Conservation (phyloP, 345 rosid species). For the Eucalyptus curtisii region DNA sequence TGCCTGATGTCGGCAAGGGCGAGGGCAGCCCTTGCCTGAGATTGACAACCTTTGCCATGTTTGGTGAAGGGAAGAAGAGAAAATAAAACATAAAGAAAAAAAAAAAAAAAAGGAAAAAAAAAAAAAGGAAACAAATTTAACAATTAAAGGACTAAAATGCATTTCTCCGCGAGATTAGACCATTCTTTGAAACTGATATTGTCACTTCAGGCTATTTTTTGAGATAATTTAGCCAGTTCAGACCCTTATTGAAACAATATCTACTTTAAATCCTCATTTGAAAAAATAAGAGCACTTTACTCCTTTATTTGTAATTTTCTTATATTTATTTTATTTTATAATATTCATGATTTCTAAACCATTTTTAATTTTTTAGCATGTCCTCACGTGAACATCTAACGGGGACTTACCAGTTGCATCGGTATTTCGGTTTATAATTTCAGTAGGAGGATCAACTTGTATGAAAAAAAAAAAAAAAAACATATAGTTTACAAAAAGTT, state of each 20-base stretch:
- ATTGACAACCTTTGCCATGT: fast-evolving
- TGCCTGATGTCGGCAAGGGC: fast-evolving
- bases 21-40: fast-evolving
- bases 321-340: too few species aligned
- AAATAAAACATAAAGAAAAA: too few species aligned
- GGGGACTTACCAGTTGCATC: not conserved
- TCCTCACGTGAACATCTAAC: not conserved
- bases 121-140: too few species aligned
- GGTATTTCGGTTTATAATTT: not conserved
- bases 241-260: fast-evolving
- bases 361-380: too few species aligned
- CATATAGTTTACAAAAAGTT: not conserved
- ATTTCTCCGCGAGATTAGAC: fast-evolving
- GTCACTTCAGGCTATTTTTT: too few species aligned
- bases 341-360: not conserved
- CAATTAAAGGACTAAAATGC: too few species aligned
- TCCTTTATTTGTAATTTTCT: too few species aligned
- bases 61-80: fast-evolving
- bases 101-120: too few species aligned
- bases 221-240: too few species aligned
- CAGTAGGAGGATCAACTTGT: not conserved
- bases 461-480: too few species aligned
- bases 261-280: fast-evolving
- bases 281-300: fast-evolving
- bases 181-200: fast-evolving